phyloP scores from a whole-genome alignment of 192 early-diverging fungal genomes.

The Podila epigama region DNA sequence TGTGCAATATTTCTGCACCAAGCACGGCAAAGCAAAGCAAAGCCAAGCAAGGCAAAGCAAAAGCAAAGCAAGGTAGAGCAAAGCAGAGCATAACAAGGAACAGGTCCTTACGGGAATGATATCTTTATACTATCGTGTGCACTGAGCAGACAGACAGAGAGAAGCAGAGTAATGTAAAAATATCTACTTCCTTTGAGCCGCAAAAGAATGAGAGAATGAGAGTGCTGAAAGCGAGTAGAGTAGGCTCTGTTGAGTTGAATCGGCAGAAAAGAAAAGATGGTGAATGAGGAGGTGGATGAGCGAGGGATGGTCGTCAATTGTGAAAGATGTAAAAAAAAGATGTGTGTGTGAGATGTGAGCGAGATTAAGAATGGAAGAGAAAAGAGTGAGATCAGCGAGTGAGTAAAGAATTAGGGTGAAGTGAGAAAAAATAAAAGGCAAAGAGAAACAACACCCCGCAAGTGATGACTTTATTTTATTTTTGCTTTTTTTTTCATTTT shows the following conservation, averaged over 20 bases:
- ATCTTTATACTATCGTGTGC: too few species aligned
- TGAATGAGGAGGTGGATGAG: background rate
- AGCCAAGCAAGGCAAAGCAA: too few species aligned
- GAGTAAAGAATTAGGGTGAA: background rate
- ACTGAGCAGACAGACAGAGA: background rate
- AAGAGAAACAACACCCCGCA: background rate
- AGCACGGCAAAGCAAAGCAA: too few species aligned
- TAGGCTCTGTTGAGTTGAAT: too few species aligned
- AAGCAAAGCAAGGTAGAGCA: too few species aligned
- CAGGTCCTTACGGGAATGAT: too few species aligned
- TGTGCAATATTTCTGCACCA: too few species aligned
- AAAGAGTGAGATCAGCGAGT: background rate
- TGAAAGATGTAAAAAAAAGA: background rate
- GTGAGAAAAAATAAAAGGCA: background rate
- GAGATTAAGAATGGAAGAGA: background rate
- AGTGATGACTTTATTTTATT: slow-evolving; percentile 2
- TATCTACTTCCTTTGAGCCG: too few species aligned
- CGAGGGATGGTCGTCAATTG: background rate
- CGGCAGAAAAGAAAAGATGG: background rate
- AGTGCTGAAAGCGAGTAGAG: background rate
- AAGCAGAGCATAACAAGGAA: too few species aligned
- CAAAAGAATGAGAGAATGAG: background rate
- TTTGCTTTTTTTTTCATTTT: background rate
- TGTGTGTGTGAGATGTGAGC: background rate
- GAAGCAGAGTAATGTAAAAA: background rate